Conservation (phyloP, 192 early-diverging fungal species). For the Coemansia sp. region DNA sequence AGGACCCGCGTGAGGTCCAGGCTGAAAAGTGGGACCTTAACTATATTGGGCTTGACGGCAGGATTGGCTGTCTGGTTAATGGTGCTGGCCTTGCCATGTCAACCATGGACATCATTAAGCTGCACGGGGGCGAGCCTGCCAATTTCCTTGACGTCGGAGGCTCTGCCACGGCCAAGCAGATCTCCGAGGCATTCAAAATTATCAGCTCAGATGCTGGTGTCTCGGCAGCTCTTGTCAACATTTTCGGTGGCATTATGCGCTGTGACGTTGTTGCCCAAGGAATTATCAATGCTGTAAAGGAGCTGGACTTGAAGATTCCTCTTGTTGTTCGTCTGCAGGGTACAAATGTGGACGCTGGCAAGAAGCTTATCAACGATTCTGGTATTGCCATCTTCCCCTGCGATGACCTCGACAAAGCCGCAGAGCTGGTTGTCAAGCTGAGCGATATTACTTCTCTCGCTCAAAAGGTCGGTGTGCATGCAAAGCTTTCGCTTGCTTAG, state of each 20-base stretch:
- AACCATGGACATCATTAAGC: slow-evolving; percentile 99
- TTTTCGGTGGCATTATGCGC: slow-evolving; percentile 99
- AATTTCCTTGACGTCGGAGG: slow-evolving; percentile 99
- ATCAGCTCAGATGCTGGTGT: slow-evolving; percentile 96
- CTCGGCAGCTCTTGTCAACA: slow-evolving; percentile 97
- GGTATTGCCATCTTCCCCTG: slow-evolving; percentile 89
- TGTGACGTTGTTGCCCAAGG: slow-evolving; percentile 98
- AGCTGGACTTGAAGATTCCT: slow-evolving; percentile 90
- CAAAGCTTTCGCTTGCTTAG: slow-evolving; percentile 53
- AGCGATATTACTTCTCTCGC: slow-evolving; percentile 55
- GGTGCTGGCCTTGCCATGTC: slow-evolving; percentile 99
- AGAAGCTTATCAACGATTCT: slow-evolving; percentile 88
- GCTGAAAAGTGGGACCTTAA: slow-evolving; percentile 97
- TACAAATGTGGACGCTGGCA: slow-evolving; percentile 81
- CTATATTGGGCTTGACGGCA: slow-evolving; percentile 99
- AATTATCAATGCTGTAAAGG: slow-evolving; percentile 91
- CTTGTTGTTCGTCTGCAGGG: slow-evolving; percentile 96
- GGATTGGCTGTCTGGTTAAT: slow-evolving; percentile 97
- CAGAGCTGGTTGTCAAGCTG: slow-evolving; percentile 59
- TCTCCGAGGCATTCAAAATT: slow-evolving; percentile 98
- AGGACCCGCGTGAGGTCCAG: slow-evolving; percentile 95
- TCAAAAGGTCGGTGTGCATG: slow-evolving; percentile 46
- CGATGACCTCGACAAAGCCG: slow-evolving; percentile 96
- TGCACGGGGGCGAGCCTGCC: slow-evolving; percentile 96
- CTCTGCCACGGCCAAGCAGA: slow-evolving; percentile 90